Evolutionary conservation across 2,329 filamentous ascomycete species (phyloP).

Genomic region (Rhytidhysteron rufulum): DNA sequence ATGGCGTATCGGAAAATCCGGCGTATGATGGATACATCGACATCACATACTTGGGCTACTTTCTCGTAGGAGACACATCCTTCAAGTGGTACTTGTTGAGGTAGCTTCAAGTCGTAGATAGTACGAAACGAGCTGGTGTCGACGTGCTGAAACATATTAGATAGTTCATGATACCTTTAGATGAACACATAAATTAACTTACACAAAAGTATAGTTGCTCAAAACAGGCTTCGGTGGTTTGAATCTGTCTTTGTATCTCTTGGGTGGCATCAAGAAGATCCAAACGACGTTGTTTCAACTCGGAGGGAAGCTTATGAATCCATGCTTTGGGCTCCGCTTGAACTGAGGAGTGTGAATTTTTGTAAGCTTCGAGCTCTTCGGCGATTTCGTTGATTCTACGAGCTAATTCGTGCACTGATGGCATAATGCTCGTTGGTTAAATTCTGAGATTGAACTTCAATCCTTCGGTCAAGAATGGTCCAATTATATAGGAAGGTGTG

Average conservation of each 20-base stretch:
- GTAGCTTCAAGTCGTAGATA: neutral
- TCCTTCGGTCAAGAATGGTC: too few species aligned
- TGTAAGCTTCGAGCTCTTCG: neutral
- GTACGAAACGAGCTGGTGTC: neutral
- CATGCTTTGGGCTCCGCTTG: too few species aligned
- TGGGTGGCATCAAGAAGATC: neutral
- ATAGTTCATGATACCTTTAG: too few species aligned
- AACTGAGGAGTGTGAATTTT: neutral
- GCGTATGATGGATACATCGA: neutral
- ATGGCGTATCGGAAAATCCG: constrained; percentile 18
- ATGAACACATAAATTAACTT: neutral
- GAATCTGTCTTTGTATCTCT: neutral
- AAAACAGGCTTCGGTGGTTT: neutral
- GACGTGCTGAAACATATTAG: neutral
- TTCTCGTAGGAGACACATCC: neutral
- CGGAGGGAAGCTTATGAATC: neutral
- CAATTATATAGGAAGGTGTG: too few species aligned
- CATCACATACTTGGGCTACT: neutral
- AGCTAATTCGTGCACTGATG: neutral
- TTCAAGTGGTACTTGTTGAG: neutral
- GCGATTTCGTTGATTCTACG: neutral
- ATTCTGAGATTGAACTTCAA: too few species aligned
- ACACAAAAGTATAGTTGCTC: neutral
- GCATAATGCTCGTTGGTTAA: too few species aligned
- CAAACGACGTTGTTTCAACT: neutral